Percentiles rank a stretch among this genome's conserved stretches.
phyloP scores from a whole-genome alignment of 1,284 basidiomycete genomes.

The Leucoagaricus sp. region DNA sequence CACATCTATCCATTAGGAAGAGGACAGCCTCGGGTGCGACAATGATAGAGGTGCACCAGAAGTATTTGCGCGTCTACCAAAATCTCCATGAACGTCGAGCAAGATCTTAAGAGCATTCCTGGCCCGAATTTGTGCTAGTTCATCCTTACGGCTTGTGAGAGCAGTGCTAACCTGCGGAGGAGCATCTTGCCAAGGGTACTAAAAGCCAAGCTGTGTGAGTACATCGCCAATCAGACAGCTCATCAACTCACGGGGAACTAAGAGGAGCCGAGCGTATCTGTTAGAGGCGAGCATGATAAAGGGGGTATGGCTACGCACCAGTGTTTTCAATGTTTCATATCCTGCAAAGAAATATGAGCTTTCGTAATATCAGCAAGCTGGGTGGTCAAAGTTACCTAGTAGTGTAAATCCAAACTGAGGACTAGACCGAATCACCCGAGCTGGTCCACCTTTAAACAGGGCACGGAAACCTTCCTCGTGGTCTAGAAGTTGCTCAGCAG shows the following conservation, averaged over 20 bases:
- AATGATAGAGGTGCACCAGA: slow-evolving; percentile 39
- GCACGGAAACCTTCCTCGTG: slow-evolving; percentile 88
- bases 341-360: slow-evolving; percentile 23
- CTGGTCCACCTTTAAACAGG: slow-evolving; percentile 94
- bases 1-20: slow-evolving; percentile 12
- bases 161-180: slow-evolving; percentile 66
- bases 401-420: slow-evolving; percentile 94
- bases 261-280: slow-evolving; percentile 7
- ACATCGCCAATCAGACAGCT: slow-evolving; percentile 20
- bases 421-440: slow-evolving; percentile 86
- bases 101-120: slow-evolving; percentile 92
- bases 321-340: slow-evolving; percentile 42
- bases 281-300: slow-evolving; percentile 2
- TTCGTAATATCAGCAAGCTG: slow-evolving; percentile 8
- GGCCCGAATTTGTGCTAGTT: slow-evolving; percentile 85
- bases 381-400: slow-evolving; percentile 45
- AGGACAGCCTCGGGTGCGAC: slow-evolving; percentile 40
- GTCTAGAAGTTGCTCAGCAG: slow-evolving; percentile 43
- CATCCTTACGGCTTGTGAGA: slow-evolving; percentile 73
- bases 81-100: slow-evolving; percentile 83
- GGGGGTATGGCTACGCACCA: slow-evolving; percentile 35
- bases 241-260: slow-evolving; percentile 67
- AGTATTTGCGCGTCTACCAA: slow-evolving; percentile 57
- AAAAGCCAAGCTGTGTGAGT: slow-evolving; percentile 17
- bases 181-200: slow-evolving; percentile 80